A percentile compares a stretch with the other conserved stretches of the same genome.
phyloP scores from a whole-genome alignment of 176 grass and related monocot genomes.

The Triticum monococcum region DNA sequence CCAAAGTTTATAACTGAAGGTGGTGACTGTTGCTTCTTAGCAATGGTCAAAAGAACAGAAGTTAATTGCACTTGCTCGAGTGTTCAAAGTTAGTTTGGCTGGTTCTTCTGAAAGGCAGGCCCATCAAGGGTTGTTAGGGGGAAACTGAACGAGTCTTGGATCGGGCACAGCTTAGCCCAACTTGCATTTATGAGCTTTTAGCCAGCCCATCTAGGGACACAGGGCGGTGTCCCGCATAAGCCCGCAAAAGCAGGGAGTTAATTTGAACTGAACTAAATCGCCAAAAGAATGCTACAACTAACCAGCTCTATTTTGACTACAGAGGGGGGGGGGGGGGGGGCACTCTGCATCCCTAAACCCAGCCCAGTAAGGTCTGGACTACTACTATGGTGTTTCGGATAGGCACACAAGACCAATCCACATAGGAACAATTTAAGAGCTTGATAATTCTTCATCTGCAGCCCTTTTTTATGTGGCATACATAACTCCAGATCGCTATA shows the following conservation, averaged over 20 bases:
- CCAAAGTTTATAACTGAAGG: background rate
- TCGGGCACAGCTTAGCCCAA: background rate
- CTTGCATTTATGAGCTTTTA: background rate
- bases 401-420: background rate
- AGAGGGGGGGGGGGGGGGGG: too few species aligned
- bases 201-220: background rate
- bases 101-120: background rate
- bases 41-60: background rate
- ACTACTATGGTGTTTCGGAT: background rate
- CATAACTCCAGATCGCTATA: background rate
- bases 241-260: too few species aligned
- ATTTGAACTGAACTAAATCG: too few species aligned
- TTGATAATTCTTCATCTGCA: background rate
- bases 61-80: background rate
- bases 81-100: background rate
- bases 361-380: background rate
- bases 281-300: too few species aligned
- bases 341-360: too few species aligned
- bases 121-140: background rate
- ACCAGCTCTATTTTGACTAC: too few species aligned
- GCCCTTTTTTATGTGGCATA: background rate
- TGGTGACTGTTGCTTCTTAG: background rate
- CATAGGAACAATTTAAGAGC: constrained; percentile 2
- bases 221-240: too few species aligned
- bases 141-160: background rate